Conservation (phyloP, 2,329 filamentous ascomycete genomes). For the Penicillium occitanis region DNA sequence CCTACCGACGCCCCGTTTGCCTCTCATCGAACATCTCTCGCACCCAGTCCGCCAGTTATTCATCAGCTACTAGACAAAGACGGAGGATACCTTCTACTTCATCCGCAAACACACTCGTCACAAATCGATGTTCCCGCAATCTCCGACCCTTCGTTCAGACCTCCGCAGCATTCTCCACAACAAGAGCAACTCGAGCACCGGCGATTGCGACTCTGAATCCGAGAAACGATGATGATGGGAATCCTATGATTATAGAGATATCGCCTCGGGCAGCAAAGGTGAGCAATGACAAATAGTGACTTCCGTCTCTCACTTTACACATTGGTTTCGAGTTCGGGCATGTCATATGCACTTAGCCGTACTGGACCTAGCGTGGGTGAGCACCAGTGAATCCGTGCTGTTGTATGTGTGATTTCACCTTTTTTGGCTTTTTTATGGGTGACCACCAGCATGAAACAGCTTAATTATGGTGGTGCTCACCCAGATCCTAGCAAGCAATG, state of each 20-base stretch:
- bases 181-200: constrained; percentile 33
- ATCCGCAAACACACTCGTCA: constrained; percentile 1
- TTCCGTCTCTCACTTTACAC: background rate
- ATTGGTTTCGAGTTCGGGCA: background rate
- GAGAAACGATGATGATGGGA: constrained; percentile 75
- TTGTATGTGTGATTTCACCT: background rate
- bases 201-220: constrained; percentile 62
- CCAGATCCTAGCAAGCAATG: background rate
- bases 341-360: background rate
- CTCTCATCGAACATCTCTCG: constrained; percentile 14
- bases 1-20: constrained; percentile 2
- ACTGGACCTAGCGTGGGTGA: background rate
- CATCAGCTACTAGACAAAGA: constrained; percentile 4
- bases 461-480: background rate
- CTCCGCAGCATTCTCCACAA: constrained; percentile 38
- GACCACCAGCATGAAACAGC: background rate
- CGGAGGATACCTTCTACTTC: background rate
- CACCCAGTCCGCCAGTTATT: constrained; percentile 24
- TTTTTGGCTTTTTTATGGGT: constrained; percentile 32
- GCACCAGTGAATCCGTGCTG: background rate
- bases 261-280: constrained; percentile 79
- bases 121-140: background rate
- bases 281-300: constrained; percentile 30
- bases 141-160: constrained; percentile 24
- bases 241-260: constrained; percentile 80